Evolutionary conservation across 192 early-diverging fungal species (phyloP).

Genomic region (Dispira simplex): DNA sequence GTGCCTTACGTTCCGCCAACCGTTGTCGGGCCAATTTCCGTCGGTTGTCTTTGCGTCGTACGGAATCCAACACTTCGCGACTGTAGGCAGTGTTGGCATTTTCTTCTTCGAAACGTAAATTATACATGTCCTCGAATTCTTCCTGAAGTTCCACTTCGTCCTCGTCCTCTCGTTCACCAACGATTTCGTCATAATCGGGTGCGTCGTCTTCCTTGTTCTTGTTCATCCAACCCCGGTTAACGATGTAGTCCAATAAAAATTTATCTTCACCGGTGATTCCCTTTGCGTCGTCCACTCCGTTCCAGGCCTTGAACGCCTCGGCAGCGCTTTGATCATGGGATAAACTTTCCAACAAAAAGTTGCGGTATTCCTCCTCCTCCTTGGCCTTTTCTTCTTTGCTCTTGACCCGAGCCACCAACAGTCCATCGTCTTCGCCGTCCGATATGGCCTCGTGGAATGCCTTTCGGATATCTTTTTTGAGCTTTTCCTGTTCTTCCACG

Average conservation of each 20-base stretch:
- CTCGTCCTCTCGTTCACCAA: not conserved
- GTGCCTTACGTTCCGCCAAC: slow-evolving; percentile 53
- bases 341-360: slow-evolving; percentile 76
- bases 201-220: too few relatives aligned
- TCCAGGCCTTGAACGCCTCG: slow-evolving; percentile 17
- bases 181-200: not conserved
- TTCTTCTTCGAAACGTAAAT: not conserved
- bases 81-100: slow-evolving; percentile 12
- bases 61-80: slow-evolving; percentile 25
- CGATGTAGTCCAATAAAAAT: too few relatives aligned
- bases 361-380: slow-evolving; percentile 82
- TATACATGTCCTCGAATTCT: not conserved
- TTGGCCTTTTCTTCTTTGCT: slow-evolving; percentile 54
- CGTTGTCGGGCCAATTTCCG: slow-evolving; percentile 61
- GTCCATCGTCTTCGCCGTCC: slow-evolving; percentile 46
- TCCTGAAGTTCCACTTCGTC: not conserved
- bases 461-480: slow-evolving; percentile 54
- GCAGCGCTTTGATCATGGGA: slow-evolving; percentile 14
- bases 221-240: too few relatives aligned
- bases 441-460: slow-evolving; percentile 22
- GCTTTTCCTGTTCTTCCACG: slow-evolving; percentile 67
- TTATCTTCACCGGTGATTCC: too few relatives aligned
- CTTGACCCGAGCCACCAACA: slow-evolving; percentile 60
- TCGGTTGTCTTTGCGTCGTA: slow-evolving; percentile 51
- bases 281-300: not conserved